phyloP scores from a whole-genome alignment of 1,139 yeast genomes.

The Debaryomyces sp. region DNA sequence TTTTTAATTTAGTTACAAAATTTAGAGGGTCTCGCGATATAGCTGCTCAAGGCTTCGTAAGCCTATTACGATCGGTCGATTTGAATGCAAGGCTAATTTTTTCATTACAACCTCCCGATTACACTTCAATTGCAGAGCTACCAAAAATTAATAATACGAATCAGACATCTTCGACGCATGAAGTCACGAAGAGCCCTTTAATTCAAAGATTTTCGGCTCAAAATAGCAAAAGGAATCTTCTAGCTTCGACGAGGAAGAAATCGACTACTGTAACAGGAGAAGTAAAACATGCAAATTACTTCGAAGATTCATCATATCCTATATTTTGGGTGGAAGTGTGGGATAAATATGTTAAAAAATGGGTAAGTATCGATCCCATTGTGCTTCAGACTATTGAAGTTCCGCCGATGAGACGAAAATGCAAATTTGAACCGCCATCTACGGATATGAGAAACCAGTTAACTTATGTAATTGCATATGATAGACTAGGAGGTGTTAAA shows the following conservation, averaged over 20 bases:
- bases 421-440: slow-evolving; percentile 77
- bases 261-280: slow-evolving; percentile 1
- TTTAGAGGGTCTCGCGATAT: slow-evolving; percentile 76
- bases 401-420: slow-evolving; percentile 57
- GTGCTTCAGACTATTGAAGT: slow-evolving; percentile 65
- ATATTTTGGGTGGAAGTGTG: slow-evolving; percentile 94
- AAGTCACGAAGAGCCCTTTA: slow-evolving; percentile 9
- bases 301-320: slow-evolving; percentile 55
- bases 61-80: slow-evolving; percentile 69
- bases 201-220: slow-evolving; percentile 24
- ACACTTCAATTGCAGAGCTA: slow-evolving; percentile 42
- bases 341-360: slow-evolving; percentile 69
- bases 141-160: slow-evolving; percentile 16
- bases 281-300: slow-evolving; percentile 1
- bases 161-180: background rate
- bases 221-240: slow-evolving; percentile 8
- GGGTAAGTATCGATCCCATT: slow-evolving; percentile 88
- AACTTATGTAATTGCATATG: slow-evolving; percentile 78
- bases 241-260: slow-evolving; percentile 11
- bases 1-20: slow-evolving; percentile 40
- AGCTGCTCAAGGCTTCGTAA: slow-evolving; percentile 87
- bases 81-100: slow-evolving; percentile 74
- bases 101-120: slow-evolving; percentile 90
- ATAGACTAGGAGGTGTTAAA: slow-evolving; percentile 60
- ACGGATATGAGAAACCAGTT: slow-evolving; percentile 61